Percentiles rank a stretch among this genome's conserved stretches.
Evolutionary conservation across 1,284 basidiomycete genomes (phyloP).

Genomic region (Amylostereum chailletii): DNA sequence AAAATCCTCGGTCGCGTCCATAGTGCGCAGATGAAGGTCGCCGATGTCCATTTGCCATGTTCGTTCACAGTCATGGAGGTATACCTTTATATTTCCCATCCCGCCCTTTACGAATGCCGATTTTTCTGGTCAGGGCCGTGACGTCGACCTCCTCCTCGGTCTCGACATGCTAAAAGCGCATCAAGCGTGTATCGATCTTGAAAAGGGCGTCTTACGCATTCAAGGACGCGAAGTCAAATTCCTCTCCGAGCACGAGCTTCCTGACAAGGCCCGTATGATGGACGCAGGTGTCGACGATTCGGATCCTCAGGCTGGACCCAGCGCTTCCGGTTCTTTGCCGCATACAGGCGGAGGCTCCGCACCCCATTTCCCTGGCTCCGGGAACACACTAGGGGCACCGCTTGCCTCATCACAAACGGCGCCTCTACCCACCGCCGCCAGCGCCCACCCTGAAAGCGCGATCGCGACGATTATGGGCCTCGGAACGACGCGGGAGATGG

Average conservation of each 20-base stretch:
- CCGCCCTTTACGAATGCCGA: no score
- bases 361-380: conserved; percentile 51
- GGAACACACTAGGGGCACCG: conserved; percentile 36
- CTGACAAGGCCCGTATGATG: conserved; percentile 59
- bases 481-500: conserved; percentile 69
- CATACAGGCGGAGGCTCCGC: conserved; percentile 9
- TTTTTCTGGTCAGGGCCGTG: conserved; percentile 50
- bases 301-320: conserved; percentile 7
- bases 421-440: conserved; percentile 19
- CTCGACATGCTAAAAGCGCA: conserved; percentile 98
- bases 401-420: conserved; percentile 11
- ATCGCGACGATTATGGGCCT: conserved; percentile 60
- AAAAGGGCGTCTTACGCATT: conserved; percentile 82
- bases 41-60: conserved; percentile 79
- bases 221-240: conserved; percentile 83
- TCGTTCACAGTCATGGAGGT: conserved; percentile 96
- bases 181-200: conserved; percentile 91
- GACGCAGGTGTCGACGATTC: conserved; percentile 22
- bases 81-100: conserved; percentile 7
- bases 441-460: conserved; percentile 37
- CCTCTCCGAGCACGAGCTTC: conserved; percentile 90
- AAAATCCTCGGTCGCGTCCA: conserved; percentile 93
- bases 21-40: conserved; percentile 85
- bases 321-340: conserved; percentile 7
- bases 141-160: conserved; percentile 91